Evolutionary conservation across 331 rosid species (phyloP).

Genomic region (Quercus tomentella): DNA sequence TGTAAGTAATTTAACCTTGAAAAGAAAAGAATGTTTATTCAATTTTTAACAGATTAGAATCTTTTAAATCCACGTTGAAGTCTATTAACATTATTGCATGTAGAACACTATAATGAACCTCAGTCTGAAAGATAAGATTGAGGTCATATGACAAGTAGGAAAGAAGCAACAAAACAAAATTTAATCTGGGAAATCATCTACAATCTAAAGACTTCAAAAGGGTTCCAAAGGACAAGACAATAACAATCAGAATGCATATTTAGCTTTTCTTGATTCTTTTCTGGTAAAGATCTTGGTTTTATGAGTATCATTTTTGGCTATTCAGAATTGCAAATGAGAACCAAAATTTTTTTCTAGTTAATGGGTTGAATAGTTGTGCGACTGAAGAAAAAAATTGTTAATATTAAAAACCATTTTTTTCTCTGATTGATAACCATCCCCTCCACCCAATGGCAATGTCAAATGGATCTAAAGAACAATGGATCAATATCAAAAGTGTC

Average conservation of each 20-base stretch:
- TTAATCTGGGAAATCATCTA: background rate
- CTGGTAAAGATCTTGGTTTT: background rate
- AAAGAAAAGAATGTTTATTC: background rate
- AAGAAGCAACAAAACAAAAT: too few species aligned
- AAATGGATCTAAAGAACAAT: background rate
- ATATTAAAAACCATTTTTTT: background rate
- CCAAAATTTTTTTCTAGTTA: background rate
- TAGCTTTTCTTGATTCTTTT: background rate
- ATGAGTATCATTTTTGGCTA: background rate
- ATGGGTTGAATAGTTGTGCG: background rate
- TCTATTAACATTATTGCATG: background rate
- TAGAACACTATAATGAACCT: background rate
- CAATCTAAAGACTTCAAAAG: background rate
- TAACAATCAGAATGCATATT: background rate
- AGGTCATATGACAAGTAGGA: background rate
- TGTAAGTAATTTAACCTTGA: background rate
- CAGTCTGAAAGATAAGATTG: background rate
- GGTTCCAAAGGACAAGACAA: background rate
- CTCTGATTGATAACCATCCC: background rate
- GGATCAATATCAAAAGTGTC: constrained; percentile 9
- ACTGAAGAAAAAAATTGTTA: background rate
- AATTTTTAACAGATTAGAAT: background rate
- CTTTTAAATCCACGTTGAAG: background rate
- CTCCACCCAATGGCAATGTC: background rate
- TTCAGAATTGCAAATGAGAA: background rate